phyloP scores from a whole-genome alignment of 2,329 filamentous ascomycete species.

The Phaeosphaeria sp. region DNA sequence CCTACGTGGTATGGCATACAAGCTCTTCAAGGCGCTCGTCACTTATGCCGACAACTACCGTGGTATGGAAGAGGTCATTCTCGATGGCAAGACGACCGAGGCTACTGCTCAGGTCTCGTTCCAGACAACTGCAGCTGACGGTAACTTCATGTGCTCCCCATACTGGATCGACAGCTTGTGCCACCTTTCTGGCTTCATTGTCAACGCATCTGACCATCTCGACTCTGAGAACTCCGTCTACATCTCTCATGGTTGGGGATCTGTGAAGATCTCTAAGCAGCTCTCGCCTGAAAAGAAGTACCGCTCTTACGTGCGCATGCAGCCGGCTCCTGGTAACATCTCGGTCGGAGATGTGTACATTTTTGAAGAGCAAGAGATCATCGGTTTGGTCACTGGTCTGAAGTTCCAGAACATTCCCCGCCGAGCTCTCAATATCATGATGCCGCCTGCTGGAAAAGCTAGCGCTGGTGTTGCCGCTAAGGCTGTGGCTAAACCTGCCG shows the following conservation, averaged over 20 bases:
- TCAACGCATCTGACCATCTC: conserved; percentile 65
- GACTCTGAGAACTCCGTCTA: conserved; percentile 67
- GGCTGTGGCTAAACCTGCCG: conserved; percentile 41
- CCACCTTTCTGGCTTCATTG: conserved; percentile 66
- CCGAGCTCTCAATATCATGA: conserved; percentile 69
- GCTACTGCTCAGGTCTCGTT: conserved; percentile 63
- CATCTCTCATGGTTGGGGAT: conserved; percentile 68
- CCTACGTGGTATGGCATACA: conserved; percentile 79
- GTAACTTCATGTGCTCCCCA: conserved; percentile 64
- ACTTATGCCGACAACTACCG: conserved; percentile 64
- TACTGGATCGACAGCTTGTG: conserved; percentile 67
- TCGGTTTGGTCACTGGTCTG: conserved; percentile 66
- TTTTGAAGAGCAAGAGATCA: conserved; percentile 64
- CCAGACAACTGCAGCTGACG: conserved; percentile 60
- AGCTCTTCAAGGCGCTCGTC: conserved; percentile 68
- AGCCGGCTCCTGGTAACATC: conserved; percentile 61
- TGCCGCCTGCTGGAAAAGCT: conserved; percentile 64
- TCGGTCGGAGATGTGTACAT: conserved; percentile 67
- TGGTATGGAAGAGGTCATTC: conserved; percentile 65
- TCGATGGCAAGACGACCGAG: conserved; percentile 63
- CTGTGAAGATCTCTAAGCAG: conserved; percentile 63
- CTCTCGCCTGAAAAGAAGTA: conserved; percentile 62
- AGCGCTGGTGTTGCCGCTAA: conserved; percentile 40
- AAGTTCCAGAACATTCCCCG: conserved; percentile 73
- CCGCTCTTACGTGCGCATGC: conserved; percentile 68